phyloP scores from a whole-genome alignment of 257 asterid species.

The Oldenlandia corymbosa region DNA sequence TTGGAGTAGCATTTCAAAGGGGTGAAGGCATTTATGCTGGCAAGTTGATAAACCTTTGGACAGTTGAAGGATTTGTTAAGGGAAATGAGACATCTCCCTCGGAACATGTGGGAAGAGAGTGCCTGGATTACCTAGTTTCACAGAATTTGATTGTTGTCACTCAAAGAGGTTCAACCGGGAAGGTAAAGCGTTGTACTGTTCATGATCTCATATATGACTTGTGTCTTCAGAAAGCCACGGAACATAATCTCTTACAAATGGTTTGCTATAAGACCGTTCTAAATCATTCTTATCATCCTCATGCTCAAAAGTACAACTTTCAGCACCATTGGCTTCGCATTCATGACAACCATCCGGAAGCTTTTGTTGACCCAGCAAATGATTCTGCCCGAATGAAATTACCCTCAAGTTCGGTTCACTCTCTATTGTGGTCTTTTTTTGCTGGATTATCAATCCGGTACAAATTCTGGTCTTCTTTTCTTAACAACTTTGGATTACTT shows the following conservation, averaged over 20 bases:
- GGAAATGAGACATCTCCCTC: neutral
- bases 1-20: neutral
- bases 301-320: neutral
- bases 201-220: neutral
- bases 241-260: neutral
- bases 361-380: neutral
- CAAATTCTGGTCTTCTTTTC: neutral
- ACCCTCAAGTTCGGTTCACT: neutral
- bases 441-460: no score
- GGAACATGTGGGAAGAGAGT: neutral
- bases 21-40: neutral
- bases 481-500: neutral
- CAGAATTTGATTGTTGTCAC: neutral
- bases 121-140: neutral
- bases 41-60: neutral
- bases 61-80: neutral
- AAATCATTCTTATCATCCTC: neutral
- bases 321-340: neutral
- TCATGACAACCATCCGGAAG: neutral
- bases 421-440: neutral
- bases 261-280: neutral
- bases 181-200: neutral
- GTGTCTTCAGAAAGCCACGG: neutral
- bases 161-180: neutral
- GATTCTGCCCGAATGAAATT: neutral